Base-by-base conservation (phyloP, 2,329 filamentous ascomycete species). In the Lecanosticta acicola region DNA sequence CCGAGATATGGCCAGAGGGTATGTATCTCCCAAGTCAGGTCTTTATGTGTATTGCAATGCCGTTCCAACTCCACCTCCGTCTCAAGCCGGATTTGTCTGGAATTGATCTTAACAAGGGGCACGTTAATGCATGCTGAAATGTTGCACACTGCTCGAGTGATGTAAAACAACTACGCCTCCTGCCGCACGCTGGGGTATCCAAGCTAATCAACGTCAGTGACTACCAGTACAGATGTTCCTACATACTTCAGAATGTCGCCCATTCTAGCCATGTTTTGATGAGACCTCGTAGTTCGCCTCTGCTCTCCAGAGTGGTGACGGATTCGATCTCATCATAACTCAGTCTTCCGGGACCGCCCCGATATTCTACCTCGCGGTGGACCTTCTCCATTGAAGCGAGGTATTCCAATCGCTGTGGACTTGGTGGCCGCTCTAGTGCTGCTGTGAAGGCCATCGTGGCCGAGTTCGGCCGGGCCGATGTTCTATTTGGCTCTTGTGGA, bases 261-360 rank as follows among this genome's bases (percentile, higher is more conserved):
- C 80, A 75, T 53, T 96, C 90, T 66, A 96, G 87, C 91, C 91
- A 97, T 59, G 81, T 87, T 49, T 87, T 87, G 38, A 96, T 74
- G 66, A 95, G 91, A 56, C 87, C 85, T 50, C 90, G 74, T 43
- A 83, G 69, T 18, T 80, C 79, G 54, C 83, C 78, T 52, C 46
- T 51, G 37, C 81, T 76, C n/a, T 74, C 74, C 56, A 81, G 79
- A 70, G 51, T 46, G 3, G 93, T 87, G 40, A 84, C 82, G 32
- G 72, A 71, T 59, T 87, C 82, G 66, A 97, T 94, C 66, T 97
- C 93, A 1, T 78, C 75, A 54, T 83, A 90, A 60, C 70, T 85
- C 39, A 97, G 71, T 60, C 82, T 80, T 1, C 88, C 91, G 4
- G 82, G 85, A 1, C 89, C 90, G n/a, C 85, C 87, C 19, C 87